Percentiles rank a stretch among this genome's conserved stretches.
These are phyloP conservation scores for Roridomyces roridus DNA, from an alignment of 768 basidiomycete genomes.

Conservation along the genomic window DNA sequence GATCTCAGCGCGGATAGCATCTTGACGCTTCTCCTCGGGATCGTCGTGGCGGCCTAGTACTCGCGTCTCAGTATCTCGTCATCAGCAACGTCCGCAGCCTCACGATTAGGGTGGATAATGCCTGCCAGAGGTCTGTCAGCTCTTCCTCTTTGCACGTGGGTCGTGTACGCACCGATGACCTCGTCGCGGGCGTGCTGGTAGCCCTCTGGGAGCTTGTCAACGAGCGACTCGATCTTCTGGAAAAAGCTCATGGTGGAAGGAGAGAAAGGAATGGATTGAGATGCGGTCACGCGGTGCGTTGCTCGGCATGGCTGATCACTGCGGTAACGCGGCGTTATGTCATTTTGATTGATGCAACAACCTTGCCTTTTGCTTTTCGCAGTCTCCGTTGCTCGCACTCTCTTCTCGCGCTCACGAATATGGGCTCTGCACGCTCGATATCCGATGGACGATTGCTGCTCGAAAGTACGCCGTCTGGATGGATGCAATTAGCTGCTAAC, in stretches of 20 bases:
- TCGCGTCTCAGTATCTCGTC: neutral
- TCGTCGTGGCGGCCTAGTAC: slow-evolving; percentile 77
- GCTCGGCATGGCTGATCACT: too few species aligned
- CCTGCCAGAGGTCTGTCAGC: slow-evolving; percentile 36
- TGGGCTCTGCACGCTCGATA: too few species aligned
- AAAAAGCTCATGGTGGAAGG: slow-evolving; percentile 45
- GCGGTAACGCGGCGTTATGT: too few species aligned
- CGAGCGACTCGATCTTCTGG: slow-evolving; percentile 37
- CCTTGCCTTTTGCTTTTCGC: too few species aligned
- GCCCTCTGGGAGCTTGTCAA: slow-evolving; percentile 38
- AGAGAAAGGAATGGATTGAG: too few species aligned
- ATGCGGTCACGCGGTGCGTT: too few species aligned
- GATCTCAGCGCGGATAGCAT: slow-evolving; percentile 77
- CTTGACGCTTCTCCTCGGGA: slow-evolving; percentile 72
- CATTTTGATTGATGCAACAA: too few species aligned
- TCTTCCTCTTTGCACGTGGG: neutral
- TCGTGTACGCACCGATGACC: slow-evolving; percentile 35
- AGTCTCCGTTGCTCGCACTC: too few species aligned
- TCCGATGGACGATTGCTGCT: too few species aligned
- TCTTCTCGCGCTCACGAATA: too few species aligned
- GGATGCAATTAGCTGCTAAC: too few species aligned
- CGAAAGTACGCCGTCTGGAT: too few species aligned
- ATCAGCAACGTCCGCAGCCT: neutral
- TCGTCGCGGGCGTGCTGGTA: slow-evolving; percentile 48
- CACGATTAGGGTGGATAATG: slow-evolving; percentile 53